Conservation (phyloP, 192 early-diverging fungal species). For the Linnemannia elongata region DNA sequence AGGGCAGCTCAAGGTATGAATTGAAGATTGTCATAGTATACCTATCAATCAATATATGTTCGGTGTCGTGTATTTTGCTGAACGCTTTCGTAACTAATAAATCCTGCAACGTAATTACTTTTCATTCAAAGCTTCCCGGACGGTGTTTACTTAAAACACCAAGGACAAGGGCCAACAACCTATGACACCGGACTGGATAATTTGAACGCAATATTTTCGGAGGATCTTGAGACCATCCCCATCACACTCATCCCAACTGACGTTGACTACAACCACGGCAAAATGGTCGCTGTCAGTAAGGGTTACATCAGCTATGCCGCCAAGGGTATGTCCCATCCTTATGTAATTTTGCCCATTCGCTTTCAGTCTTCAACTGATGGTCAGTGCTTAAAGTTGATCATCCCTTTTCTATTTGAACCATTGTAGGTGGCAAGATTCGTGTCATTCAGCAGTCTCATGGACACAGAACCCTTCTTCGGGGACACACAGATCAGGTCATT, state of each 20-base stretch:
- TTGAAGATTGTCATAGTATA: background rate
- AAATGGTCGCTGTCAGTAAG: conserved; percentile 59
- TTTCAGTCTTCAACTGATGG: background rate
- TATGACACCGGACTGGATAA: conserved; percentile 57
- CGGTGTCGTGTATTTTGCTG: too few relatives aligned
- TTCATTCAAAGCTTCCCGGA: conserved; percentile 50
- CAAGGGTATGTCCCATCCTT: conserved; percentile 45
- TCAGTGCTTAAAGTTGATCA: background rate
- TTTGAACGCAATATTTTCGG: conserved; percentile 52
- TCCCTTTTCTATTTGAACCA: background rate
- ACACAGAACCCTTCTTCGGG: conserved; percentile 55
- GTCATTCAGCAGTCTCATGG: conserved; percentile 55
- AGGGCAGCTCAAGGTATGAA: conserved; percentile 49
- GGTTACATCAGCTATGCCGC: conserved; percentile 63
- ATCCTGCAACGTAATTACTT: too few relatives aligned
- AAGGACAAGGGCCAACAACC: conserved; percentile 22
- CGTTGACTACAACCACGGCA: conserved; percentile 60
- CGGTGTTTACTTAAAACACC: conserved; percentile 56
- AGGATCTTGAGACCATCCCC: conserved; percentile 55
- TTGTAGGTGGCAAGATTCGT: conserved; percentile 56
- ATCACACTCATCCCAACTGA: conserved; percentile 60
- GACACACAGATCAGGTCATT: conserved; percentile 52
- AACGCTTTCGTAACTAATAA: background rate
- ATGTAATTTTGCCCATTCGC: background rate
- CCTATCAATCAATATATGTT: background rate